phyloP scores from a whole-genome alignment of 345 rosid genomes.

The Corchorus capsularis region DNA sequence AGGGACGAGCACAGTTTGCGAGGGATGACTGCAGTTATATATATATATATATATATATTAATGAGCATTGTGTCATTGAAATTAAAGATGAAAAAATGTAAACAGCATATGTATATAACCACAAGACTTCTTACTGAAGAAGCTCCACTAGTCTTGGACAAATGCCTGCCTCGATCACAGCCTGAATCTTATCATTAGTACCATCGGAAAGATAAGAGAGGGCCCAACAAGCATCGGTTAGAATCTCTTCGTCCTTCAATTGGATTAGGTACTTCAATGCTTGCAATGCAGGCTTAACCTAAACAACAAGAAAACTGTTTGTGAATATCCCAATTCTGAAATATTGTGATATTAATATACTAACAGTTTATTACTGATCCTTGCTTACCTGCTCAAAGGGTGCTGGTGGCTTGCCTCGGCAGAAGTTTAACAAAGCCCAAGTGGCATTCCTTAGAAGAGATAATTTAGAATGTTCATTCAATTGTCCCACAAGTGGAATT shows the following conservation, averaged over 20 bases:
- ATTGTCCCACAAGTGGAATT: constrained; percentile 57
- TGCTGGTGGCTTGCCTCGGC: constrained; percentile 76
- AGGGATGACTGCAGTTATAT: constrained; percentile 46
- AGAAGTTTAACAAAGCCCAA: constrained; percentile 77
- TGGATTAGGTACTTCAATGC: constrained; percentile 62
- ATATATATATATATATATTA: no score
- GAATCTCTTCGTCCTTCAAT: constrained; percentile 70
- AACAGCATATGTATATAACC: not conserved
- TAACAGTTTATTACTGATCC: not conserved
- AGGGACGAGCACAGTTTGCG: constrained; percentile 66
- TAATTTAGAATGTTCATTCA: constrained; percentile 62
- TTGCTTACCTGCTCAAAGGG: constrained; percentile 57
- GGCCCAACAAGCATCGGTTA: constrained; percentile 86
- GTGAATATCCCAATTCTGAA: not conserved
- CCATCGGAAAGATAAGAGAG: constrained; percentile 80
- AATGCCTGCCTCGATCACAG: constrained; percentile 69
- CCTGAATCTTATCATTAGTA: constrained; percentile 68
- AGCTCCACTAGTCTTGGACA: constrained; percentile 69
- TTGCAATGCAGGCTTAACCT: constrained; percentile 68
- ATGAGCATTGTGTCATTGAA: not conserved
- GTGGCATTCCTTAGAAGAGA: constrained; percentile 73
- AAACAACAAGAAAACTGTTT: not conserved
- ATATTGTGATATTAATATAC: not conserved
- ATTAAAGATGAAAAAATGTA: constrained; percentile 10
- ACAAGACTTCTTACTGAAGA: constrained; percentile 46